Evolutionary conservation across 352 stramenopile genomes (phyloP).

Genomic region (Globisporangium viniferum): DNA sequence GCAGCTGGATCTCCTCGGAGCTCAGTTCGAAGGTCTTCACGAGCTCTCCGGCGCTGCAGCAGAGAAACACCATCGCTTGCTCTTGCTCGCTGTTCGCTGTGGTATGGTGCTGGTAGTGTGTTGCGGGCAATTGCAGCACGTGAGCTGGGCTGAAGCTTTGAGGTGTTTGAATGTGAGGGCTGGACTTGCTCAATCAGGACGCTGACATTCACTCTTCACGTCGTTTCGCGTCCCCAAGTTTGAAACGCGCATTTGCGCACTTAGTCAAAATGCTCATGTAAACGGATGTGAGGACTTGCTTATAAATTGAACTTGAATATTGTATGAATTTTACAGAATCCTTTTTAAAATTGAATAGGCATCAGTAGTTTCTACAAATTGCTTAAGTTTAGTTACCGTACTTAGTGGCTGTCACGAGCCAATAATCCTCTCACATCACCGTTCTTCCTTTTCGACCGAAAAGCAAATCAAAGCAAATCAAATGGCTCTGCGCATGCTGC

Average conservation of each 20-base stretch:
- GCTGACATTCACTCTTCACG: constrained; percentile 10
- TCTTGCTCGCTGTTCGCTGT: background rate
- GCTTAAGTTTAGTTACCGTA: too few relatives aligned
- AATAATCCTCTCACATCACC: background rate
- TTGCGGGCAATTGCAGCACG: background rate
- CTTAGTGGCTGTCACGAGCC: too few relatives aligned
- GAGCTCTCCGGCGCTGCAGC: constrained; percentile 45
- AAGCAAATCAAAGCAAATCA: constrained; percentile 10
- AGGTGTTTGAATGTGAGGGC: background rate
- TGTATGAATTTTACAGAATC: too few relatives aligned
- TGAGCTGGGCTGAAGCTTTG: background rate
- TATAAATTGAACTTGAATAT: too few relatives aligned
- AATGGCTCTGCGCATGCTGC: constrained; percentile 33
- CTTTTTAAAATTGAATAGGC: too few relatives aligned
- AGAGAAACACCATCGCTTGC: constrained; percentile 50
- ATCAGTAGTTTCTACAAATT: too few relatives aligned
- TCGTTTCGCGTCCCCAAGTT: constrained; percentile 22
- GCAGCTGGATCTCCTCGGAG: constrained; percentile 42
- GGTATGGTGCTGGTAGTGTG: background rate
- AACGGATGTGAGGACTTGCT: too few relatives aligned
- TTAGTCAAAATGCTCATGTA: too few relatives aligned
- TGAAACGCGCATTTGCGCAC: background rate
- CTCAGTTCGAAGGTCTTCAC: constrained; percentile 65
- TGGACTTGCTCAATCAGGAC: background rate
- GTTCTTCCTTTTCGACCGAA: constrained; percentile 8